Evolutionary conservation across 2,329 filamentous ascomycete genomes (phyloP).

Genomic region (Paraphaeosphaeria sporulosa): DNA sequence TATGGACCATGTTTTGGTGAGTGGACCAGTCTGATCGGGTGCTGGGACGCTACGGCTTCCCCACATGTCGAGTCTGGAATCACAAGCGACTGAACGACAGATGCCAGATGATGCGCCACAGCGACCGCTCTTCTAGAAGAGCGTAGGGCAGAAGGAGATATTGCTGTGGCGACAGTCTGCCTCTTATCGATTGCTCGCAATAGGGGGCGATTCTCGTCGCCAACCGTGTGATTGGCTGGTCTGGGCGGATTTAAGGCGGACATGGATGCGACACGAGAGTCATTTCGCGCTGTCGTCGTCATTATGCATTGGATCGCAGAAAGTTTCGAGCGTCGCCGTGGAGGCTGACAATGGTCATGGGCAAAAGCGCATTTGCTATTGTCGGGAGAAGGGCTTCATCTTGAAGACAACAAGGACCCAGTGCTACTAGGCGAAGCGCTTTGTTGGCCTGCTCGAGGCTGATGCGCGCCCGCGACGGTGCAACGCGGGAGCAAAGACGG

Average conservation of each 20-base stretch:
- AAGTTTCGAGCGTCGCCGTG: constrained; percentile 18
- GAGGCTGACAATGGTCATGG: constrained; percentile 3
- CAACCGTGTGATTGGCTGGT: constrained; percentile 22
- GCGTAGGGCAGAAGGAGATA: constrained; percentile 17
- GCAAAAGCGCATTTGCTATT: not conserved
- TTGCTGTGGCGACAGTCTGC: constrained; percentile 22
- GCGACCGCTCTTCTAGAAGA: constrained; percentile 29
- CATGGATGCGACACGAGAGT: constrained; percentile 26
- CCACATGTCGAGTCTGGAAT: not conserved
- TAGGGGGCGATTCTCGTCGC: constrained; percentile 19
- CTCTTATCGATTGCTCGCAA: constrained; percentile 30
- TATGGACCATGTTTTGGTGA: not conserved
- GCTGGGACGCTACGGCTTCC: not conserved
- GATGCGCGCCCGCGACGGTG: constrained; percentile 17
- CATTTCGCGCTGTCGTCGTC: constrained; percentile 26
- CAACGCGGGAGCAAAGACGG: constrained; percentile 13
- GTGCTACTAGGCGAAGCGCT: constrained; percentile 7
- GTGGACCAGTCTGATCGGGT: not conserved
- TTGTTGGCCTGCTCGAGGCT: constrained; percentile 14
- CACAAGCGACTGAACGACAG: not conserved
- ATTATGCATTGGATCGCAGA: constrained; percentile 38
- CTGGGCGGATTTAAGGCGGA: constrained; percentile 35
- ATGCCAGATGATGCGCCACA: constrained; percentile 20
- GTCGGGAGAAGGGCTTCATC: constrained; percentile 2
- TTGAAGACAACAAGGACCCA: not conserved